A percentile compares a stretch with the other conserved stretches of the same genome.
Conservation (phyloP, 179 eudicot genomes). For the Beta corolliflora region DNA sequence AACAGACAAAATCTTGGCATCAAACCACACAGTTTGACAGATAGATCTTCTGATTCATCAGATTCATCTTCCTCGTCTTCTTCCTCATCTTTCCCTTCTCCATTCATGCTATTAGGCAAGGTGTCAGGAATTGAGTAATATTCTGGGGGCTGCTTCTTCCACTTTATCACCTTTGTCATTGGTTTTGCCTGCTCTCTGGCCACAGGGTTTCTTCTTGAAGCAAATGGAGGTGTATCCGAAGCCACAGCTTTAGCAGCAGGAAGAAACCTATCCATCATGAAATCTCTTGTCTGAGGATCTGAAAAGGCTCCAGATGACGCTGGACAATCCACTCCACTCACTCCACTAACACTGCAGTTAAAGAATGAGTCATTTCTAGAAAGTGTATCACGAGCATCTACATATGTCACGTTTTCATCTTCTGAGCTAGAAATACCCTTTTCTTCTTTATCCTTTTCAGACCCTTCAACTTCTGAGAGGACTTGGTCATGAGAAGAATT, state of each 20-base stretch:
- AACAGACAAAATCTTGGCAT: constrained; percentile 67
- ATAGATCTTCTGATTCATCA: constrained; percentile 38
- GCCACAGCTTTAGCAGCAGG: constrained; percentile 90
- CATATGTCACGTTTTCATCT: constrained; percentile 49
- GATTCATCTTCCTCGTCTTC: constrained; percentile 37
- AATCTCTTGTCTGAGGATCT: constrained; percentile 57
- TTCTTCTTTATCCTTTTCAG: constrained; percentile 35
- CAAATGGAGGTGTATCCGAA: constrained; percentile 59
- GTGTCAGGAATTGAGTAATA: constrained; percentile 38
- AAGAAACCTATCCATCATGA: constrained; percentile 85
- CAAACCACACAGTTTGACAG: constrained; percentile 62
- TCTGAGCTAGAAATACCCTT: constrained; percentile 45
- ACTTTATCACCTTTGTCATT: constrained; percentile 34
- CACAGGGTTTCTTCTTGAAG: constrained; percentile 45
- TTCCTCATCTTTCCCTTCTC: constrained; percentile 29
- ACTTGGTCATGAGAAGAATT: constrained; percentile 32
- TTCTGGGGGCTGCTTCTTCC: constrained; percentile 36
- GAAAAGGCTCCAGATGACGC: constrained; percentile 37
- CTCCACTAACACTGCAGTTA: constrained; percentile 67
- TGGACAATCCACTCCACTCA: constrained; percentile 54
- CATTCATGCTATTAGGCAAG: constrained; percentile 30
- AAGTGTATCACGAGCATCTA: constrained; percentile 73
- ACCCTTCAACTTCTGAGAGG: constrained; percentile 26
- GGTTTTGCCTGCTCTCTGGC: constrained; percentile 37
- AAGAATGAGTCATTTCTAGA: constrained; percentile 61